Base-by-base conservation (phyloP, 176 grass and related monocot species). In the Coix lacrymajobi region DNA sequence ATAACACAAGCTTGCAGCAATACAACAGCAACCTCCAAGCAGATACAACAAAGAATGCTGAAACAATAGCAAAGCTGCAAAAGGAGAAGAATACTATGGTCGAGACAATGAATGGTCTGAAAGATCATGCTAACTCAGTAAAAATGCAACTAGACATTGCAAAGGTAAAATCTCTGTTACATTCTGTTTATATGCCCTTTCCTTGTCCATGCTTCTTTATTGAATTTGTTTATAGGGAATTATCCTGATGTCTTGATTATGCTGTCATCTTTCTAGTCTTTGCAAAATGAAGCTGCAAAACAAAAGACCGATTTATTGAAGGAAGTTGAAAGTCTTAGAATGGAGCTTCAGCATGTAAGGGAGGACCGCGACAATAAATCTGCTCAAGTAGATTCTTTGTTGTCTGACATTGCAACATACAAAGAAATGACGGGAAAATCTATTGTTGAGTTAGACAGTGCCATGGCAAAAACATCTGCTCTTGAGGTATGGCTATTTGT, bases 51-150 rank as follows among this genome's bases (percentile, higher is more conserved):
- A 91, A 96, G 79, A 89, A 90, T 43, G 83, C 68, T 7, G 89
- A 96, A 15, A 63, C 85, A 39, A 90, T 87, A 51, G 57, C 88
- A 46, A 99, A 92, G 70, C 72, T 99, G 29, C 85, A 91, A 60
- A 93, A 89, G 12, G 97, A 99, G 83, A 99, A 99, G 89, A 99
- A 87, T 71, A 87, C 91, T 41, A 96, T 96, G 87, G 87, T 90
- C 2, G 94, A 97, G 64, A 87, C 84, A 22, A 87, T 93, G 91
- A 84, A 90, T 66, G 44, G 86, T 75, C 17, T 97, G 33, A 97
- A 81, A 51, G 97, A 99, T 61, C 89, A 94, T 72, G 85, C 84
- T 20, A 91, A 88, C 78, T 87, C 85, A 11, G 65, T 96, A 39
- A 99, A 96, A 40, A 73, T 81, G 24, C 97, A 99, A 62, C 77